Percentiles rank a stretch among this genome's conserved stretches.
Conservation (phyloP, 345 rosid species). For the Excoecaria agallocha region DNA sequence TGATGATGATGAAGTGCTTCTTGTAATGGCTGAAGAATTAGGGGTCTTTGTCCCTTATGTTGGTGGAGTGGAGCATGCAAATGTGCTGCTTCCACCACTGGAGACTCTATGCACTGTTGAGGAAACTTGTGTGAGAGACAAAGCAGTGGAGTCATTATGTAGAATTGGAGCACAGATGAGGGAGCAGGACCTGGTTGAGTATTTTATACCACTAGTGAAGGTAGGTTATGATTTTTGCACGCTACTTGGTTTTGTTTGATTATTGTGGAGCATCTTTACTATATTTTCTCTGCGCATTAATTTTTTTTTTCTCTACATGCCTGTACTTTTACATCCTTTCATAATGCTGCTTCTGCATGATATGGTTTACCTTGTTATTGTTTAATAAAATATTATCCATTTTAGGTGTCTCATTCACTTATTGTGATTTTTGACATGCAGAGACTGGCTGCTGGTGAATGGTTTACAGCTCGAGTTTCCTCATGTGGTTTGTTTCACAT, state of each 20-base stretch:
- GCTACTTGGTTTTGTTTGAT: background rate
- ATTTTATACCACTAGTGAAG: constrained; percentile 83
- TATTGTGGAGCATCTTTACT: background rate
- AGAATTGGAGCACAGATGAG: constrained; percentile 90
- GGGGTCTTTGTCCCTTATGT: constrained; percentile 89
- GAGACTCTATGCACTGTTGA: constrained; percentile 87
- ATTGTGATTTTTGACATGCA: constrained; percentile 22
- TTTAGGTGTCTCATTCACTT: background rate
- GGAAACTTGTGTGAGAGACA: constrained; percentile 92
- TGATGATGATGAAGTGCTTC: constrained; percentile 95
- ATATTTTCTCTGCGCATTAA: background rate
- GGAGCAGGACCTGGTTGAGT: constrained; percentile 70
- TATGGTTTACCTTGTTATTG: background rate
- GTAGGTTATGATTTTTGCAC: constrained; percentile 31
- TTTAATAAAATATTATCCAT: background rate
- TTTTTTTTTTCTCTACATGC: background rate
- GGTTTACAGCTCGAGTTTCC: constrained; percentile 96
- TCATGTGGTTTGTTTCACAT: constrained; percentile 89
- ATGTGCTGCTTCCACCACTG: constrained; percentile 70
- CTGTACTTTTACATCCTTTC: background rate
- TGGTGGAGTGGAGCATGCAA: constrained; percentile 84
- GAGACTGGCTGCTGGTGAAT: constrained; percentile 96
- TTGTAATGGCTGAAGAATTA: constrained; percentile 88
- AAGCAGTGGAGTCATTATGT: constrained; percentile 80
- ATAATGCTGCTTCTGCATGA: background rate